These are phyloP conservation scores for Taphrina betulina DNA, from an alignment of 1,139 yeast species.

Conservation along the genomic window DNA sequence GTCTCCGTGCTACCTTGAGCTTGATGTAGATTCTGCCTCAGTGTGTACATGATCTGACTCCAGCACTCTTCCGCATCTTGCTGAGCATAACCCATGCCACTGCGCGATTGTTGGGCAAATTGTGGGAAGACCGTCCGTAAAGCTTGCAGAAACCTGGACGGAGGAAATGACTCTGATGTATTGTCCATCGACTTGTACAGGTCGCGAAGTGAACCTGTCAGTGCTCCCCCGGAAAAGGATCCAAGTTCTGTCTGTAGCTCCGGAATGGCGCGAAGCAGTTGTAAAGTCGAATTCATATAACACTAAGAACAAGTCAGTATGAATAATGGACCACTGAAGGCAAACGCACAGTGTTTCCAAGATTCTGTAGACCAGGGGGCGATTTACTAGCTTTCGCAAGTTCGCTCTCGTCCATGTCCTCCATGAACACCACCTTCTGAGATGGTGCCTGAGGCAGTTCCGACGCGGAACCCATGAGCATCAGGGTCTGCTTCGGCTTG, in stretches of 20 bases:
- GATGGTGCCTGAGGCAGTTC: conserved; percentile 62
- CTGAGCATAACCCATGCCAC: conserved; percentile 75
- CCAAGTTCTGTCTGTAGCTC: conserved; percentile 51
- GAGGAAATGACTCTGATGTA: conserved; percentile 47
- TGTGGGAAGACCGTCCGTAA: conserved; percentile 72
- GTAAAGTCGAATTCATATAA: conserved; percentile 76
- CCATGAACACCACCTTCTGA: conserved; percentile 60
- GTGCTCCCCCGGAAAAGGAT: conserved; percentile 10
- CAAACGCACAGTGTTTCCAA: conserved; percentile 88
- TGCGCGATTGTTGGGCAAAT: conserved; percentile 69
- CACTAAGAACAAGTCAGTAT: not conserved
- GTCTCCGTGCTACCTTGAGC: conserved; percentile 21
- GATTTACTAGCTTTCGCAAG: conserved; percentile 46
- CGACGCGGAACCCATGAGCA: conserved; percentile 93
- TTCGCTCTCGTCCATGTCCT: conserved; percentile 60
- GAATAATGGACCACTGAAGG: not conserved
- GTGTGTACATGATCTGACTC: conserved; percentile 63
- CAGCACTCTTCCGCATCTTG: conserved; percentile 98
- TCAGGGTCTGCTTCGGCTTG: conserved; percentile 65
- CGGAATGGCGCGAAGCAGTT: conserved; percentile 67
- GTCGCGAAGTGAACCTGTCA: conserved; percentile 39
- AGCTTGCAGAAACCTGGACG: conserved; percentile 62
- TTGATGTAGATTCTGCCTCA: conserved; percentile 26
- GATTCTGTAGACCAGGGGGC: conserved; percentile 81
- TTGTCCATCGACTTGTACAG: conserved; percentile 43